Percentiles rank a stretch among this genome's conserved stretches.
These are phyloP conservation scores for Maudiozyma humilis DNA, from an alignment of 1,139 yeast genomes.

Conservation along the genomic window DNA sequence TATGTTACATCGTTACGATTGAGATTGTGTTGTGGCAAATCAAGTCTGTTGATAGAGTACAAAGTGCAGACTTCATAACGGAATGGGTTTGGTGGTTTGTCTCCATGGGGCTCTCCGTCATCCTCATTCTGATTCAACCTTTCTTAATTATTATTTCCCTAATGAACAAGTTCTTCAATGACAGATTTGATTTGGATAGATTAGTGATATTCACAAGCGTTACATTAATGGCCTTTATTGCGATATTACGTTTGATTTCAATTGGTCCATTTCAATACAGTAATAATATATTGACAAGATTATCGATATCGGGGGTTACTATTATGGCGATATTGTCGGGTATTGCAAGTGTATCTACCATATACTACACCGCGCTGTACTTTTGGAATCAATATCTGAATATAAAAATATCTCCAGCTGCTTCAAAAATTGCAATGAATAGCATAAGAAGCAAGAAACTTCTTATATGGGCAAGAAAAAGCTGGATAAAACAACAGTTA, in stretches of 20 bases:
- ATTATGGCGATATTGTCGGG: constrained; percentile 67
- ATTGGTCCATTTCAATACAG: constrained; percentile 34
- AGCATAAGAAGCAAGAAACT: constrained; percentile 14
- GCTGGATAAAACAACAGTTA: constrained; percentile 14
- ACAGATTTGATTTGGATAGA: constrained; percentile 21
- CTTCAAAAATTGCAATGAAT: constrained; percentile 2
- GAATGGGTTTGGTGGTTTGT: constrained; percentile 25
- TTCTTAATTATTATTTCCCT: constrained; percentile 26
- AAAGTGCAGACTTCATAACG: constrained; percentile 20
- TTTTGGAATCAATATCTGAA: constrained; percentile 12
- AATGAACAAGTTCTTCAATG: constrained; percentile 31
- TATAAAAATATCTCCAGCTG: neutral
- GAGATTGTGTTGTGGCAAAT: constrained; percentile 31
- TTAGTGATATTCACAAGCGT: constrained; percentile 19
- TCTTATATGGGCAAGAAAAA: constrained; percentile 21
- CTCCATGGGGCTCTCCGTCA: constrained; percentile 17
- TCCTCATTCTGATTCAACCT: constrained; percentile 30
- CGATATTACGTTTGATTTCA: constrained; percentile 13
- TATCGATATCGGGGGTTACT: constrained; percentile 65
- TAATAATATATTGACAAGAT: constrained; percentile 42
- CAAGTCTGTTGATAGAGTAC: constrained; percentile 19
- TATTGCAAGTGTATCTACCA: constrained; percentile 66
- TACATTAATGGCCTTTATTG: constrained; percentile 18
- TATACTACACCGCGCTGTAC: constrained; percentile 35
- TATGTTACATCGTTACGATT: constrained; percentile 23